Evolutionary conservation across 2,329 filamentous ascomycete species (phyloP), one percentile per base, ranked within the genome.

Genomic region (Fusarium chuoi): DNA sequence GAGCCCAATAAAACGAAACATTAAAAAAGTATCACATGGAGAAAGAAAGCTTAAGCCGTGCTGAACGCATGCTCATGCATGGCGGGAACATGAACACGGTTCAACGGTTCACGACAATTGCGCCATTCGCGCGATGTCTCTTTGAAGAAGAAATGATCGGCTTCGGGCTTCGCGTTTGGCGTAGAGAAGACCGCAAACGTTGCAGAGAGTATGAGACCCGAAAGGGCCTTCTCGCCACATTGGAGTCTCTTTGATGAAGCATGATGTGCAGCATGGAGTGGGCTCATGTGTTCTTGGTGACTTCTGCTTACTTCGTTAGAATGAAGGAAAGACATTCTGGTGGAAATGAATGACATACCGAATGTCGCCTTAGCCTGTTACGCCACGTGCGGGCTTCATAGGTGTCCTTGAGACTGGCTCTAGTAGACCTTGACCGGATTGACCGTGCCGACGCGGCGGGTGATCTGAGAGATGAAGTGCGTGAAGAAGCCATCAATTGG

Each of bases 371-470:
- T 18, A 70, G 30, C 52, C 38, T 70, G 11, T 70, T 70, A 7
- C 67, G 46, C 67, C 66, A 70, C 38, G 65, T 70, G 33, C 52
- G 66, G 14, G 67, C 67, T 49, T 70, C 66, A 36, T 70, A 70
- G 18, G 52, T 44, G 5, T 70, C 67, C 28, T 26, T 65, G 13
- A 70, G 28, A 17, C 46, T 59, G 7, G 46, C 46, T n/a, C 59
- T 35, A 5, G 41, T 24, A 17, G 65, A 65, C 22, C 64, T 58
- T 5, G 52, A 70, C 35, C 52, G 38, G 26, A 49, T 20, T 14
- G 67, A 70, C 6, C 30, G 60, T 7, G 36, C 36, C 20, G 66
- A 49, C 22, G 41, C 15, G 52, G 66, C 41, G 20, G 42, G 20
- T 26, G 67, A 59, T 17, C 48, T 35, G 11, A 59, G 15, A 15